phyloP scores from a whole-genome alignment of 345 rosid genomes.

The Rhizophora mangle region DNA sequence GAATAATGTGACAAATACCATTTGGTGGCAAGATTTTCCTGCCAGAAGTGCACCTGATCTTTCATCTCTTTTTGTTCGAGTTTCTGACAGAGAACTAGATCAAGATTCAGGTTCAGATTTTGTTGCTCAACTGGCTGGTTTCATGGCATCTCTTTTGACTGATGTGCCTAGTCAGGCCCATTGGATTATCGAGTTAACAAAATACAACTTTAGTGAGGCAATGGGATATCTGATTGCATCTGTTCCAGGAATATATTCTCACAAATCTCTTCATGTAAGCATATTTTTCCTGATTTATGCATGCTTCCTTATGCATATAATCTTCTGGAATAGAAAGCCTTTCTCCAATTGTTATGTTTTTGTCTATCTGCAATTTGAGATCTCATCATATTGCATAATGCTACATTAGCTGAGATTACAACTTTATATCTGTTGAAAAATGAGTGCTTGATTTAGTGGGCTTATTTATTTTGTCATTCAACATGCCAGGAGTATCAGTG shows the following conservation, averaged over 20 bases:
- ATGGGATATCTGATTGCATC: slow-evolving; percentile 73
- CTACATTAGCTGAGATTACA: too few relatives aligned
- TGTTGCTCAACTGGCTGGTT: slow-evolving; percentile 85
- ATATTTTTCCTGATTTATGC: slow-evolving; percentile 9
- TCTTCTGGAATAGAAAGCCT: slow-evolving; percentile 1
- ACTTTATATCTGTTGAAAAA: too few relatives aligned
- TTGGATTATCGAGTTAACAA: slow-evolving; percentile 72
- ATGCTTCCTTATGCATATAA: background rate
- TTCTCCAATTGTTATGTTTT: slow-evolving; percentile 2
- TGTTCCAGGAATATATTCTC: slow-evolving; percentile 80
- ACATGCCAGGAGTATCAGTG: slow-evolving; percentile 31
- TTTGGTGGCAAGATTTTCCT: slow-evolving; percentile 99
- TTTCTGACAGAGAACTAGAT: slow-evolving; percentile 32
- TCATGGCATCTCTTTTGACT: slow-evolving; percentile 71
- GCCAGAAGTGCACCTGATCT: slow-evolving; percentile 54
- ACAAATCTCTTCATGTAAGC: slow-evolving; percentile 42
- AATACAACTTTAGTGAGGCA: slow-evolving; percentile 70
- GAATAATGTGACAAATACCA: slow-evolving; percentile 78
- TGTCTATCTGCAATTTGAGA: background rate
- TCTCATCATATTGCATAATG: background rate
- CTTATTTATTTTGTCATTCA: slow-evolving; percentile 1
- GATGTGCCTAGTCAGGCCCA: slow-evolving; percentile 83
- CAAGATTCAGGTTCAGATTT: slow-evolving; percentile 57
- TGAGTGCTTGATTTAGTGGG: slow-evolving; percentile 6
- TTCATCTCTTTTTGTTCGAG: slow-evolving; percentile 59